Base-by-base conservation (phyloP, 257 asterid species). In the Petrea volubilis region DNA sequence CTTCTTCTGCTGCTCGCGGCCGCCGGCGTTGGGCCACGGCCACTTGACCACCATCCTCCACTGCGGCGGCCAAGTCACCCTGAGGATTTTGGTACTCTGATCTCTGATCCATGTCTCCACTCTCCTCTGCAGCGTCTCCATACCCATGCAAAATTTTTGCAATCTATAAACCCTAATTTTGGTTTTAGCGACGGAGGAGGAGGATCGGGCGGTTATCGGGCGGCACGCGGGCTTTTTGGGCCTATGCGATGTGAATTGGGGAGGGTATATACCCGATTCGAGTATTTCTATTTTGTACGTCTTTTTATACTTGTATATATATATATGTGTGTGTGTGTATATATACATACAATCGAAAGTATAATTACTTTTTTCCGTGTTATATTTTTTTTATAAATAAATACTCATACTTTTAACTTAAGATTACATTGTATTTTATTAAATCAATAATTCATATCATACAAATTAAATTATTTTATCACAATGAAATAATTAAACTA, bases 71-170 rank as follows among this genome's bases (percentile, higher is more conserved):
- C 99, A 92, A 59, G 89, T 76, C 57, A 89, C 92, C 28, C 78
- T 84, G 62, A 83, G 52, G 73, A 93, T 83, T 86, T 79, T 94
- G 70, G 88, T 74, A 55, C 96, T 79, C 82, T 86, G 95, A 79
- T 87, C 99, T 69, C 76, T 84, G 93, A 94, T 84, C 99, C 99
- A 94, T 57, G 96, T 80, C 88, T 91, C 99, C 75, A 91, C 87
- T 74, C 85, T 82, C 77, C 86, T 80, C 49, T 86, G 99, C 81
- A 91, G 71, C 31, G 86, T 65, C 78, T 78, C 97, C 96, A 92
- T 73, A 69, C 73, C 79, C 83, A 81, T 79, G 78, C 82, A 80
- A 10, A 60, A 27, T 17, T 46, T 33, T 33, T 69, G 71, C 67
- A 21, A 61, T 72, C 75, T 34, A 52, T 51, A 49, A 69, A 81